Percentiles rank a stretch among this genome's conserved stretches.
phyloP scores from a whole-genome alignment of 2,329 filamentous ascomycete species.

The Incumbomyces lentus region DNA sequence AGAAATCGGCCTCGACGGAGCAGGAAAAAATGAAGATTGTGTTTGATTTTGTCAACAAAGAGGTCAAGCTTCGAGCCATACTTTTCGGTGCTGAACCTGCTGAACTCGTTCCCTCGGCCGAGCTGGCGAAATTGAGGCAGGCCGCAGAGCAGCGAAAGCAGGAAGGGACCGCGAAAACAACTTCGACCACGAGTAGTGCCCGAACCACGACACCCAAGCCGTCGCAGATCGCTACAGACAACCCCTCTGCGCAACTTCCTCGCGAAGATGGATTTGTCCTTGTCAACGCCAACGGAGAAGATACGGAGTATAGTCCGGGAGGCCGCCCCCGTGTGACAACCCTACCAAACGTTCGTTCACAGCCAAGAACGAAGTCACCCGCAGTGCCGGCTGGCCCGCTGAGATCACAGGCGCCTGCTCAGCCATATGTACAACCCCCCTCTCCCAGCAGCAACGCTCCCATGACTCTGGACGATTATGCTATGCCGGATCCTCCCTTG shows the following conservation, averaged over 20 bases:
- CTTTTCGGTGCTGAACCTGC: constrained; percentile 22
- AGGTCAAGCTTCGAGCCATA: constrained; percentile 37
- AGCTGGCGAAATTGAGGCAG: constrained; percentile 2
- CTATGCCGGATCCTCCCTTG: constrained; percentile 8
- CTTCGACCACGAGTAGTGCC: not conserved
- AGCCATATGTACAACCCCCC: not conserved
- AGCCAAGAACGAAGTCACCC: not conserved
- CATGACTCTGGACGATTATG: constrained; percentile 21
- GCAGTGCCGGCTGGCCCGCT: not conserved
- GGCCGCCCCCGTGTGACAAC: constrained; percentile 39
- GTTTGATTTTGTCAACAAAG: constrained; percentile 39
- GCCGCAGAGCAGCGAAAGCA: constrained; percentile 1
- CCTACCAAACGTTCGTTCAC: not conserved
- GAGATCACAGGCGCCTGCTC: not conserved
- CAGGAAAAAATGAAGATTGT: constrained; percentile 46
- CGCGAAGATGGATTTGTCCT: constrained; percentile 11
- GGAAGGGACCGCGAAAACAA: not conserved
- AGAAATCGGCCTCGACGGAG: constrained; percentile 38
- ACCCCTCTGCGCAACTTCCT: not conserved
- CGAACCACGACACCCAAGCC: not conserved
- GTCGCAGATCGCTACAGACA: not conserved
- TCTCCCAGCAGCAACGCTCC: constrained; percentile 20
- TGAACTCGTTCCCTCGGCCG: constrained; percentile 3
- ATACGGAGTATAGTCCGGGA: constrained; percentile 41
- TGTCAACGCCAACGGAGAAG: constrained; percentile 15